Percentiles rank a stretch among this genome's conserved stretches.
These are phyloP conservation scores for Myxozyma lipomycoides DNA, from an alignment of 805 yeast genomes.

Conservation along the genomic window DNA sequence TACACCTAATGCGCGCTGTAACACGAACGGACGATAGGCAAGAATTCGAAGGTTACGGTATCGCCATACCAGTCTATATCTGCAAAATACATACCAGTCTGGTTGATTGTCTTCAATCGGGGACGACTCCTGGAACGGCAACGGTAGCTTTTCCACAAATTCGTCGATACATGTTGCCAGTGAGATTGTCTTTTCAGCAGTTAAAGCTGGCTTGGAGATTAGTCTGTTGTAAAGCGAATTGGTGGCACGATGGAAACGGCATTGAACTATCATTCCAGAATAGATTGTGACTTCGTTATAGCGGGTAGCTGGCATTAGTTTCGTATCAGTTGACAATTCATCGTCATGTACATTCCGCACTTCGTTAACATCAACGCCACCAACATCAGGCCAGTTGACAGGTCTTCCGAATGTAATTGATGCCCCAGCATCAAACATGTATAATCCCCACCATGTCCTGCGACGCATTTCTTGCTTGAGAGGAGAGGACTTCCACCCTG, in stretches of 20 bases:
- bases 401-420: slow-evolving; percentile 66
- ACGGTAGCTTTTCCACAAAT: slow-evolving; percentile 45
- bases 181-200: slow-evolving; percentile 49
- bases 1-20: slow-evolving; percentile 46
- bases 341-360: slow-evolving; percentile 52
- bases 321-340: slow-evolving; percentile 34
- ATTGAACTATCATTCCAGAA: slow-evolving; percentile 55
- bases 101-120: slow-evolving; percentile 37
- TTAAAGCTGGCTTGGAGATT: slow-evolving; percentile 47
- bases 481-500: slow-evolving; percentile 42
- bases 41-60: slow-evolving; percentile 54
- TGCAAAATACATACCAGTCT: slow-evolving; percentile 53
- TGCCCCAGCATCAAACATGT: slow-evolving; percentile 60
- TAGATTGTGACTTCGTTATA: slow-evolving; percentile 48
- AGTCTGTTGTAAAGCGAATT: slow-evolving; percentile 48
- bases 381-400: slow-evolving; percentile 47
- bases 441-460: slow-evolving; percentile 66
- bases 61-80: slow-evolving; percentile 56
- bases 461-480: slow-evolving; percentile 53
- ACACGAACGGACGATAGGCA: slow-evolving; percentile 53
- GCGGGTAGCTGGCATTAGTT: slow-evolving; percentile 28
- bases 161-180: slow-evolving; percentile 44
- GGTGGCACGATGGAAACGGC: slow-evolving; percentile 48
- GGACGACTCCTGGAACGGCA: slow-evolving; percentile 45
- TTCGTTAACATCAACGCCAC: slow-evolving; percentile 47